Evolutionary conservation across 1,139 yeast species (phyloP), one percentile per base, ranked within the genome.

Genomic region (Geotrichum europaeum): DNA sequence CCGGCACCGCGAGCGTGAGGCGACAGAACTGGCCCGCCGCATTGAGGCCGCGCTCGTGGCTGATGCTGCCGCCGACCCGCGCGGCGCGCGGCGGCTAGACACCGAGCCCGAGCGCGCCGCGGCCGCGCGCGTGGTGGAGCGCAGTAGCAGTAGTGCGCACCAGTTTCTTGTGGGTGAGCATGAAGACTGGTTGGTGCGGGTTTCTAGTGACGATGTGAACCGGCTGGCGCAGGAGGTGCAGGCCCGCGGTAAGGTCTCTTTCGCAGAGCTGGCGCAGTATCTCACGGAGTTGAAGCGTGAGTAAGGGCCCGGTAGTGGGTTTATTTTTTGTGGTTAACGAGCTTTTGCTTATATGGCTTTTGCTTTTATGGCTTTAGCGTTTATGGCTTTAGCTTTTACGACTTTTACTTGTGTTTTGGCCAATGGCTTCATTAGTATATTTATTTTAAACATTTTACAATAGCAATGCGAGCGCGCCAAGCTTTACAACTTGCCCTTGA

Each of bases 401-500:
- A 5, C 28, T 4, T 25, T 5, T 47, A 47, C 15, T 24, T n/a
- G 15, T n/a, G n/a, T n/a, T n/a, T n/a, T n/a, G n/a, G n/a, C n/a
- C n/a, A n/a, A 5, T 24, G 25, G 22, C 28, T 49, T 25, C 15
- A 24, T 49, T 7, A 15, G 1, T 15, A 25, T 25, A 13, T 13
- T 12, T 30, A 28, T 13, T 25, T 13, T 25, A 10, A 12, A 15
- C 36, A 50, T 6, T 12, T 30, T 10, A 10, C 28, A 20, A 24
- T 24, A 5, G 25, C 25, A 25, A 12, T 15, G 30, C 15, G 24
- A 9, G 18, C 51, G 51, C n/a, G 24, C 25, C 18, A 24, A 4
- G 15, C 3, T 28, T 53, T 59, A 59, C 50, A 59, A n/a, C 53
- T 61, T 61, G n/a, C 25, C 53, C 43, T 55, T 61, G 66, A 75